Conservation (phyloP, 805 yeast species). For the Suhomyces faveliae region DNA sequence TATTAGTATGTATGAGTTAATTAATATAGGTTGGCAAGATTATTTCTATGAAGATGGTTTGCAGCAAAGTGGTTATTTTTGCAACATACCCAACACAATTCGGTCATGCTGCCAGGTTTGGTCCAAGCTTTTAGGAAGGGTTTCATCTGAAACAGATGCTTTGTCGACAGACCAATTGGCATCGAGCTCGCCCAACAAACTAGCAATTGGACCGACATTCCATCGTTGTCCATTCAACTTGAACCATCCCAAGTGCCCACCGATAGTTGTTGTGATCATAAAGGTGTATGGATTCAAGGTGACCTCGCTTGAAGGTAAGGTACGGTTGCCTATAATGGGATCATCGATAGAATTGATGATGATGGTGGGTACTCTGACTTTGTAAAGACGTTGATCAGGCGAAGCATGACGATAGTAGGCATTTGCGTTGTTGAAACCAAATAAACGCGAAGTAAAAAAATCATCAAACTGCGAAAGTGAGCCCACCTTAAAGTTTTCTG, state of each 20-base stretch:
- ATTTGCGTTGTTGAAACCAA: constrained; percentile 60
- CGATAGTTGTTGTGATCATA: constrained; percentile 57
- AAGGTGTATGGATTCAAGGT: constrained; percentile 56
- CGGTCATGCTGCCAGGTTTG: constrained; percentile 37
- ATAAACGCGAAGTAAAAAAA: constrained; percentile 55
- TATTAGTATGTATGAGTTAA: no score
- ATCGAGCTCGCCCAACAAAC: constrained; percentile 32
- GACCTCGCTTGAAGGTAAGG: constrained; percentile 52
- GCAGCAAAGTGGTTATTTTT: no score
- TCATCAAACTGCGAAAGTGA: constrained; percentile 59
- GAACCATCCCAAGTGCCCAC: constrained; percentile 69
- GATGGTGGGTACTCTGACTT: constrained; percentile 60
- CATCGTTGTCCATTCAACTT: constrained; percentile 31
- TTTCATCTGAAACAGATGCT: constrained; percentile 11
- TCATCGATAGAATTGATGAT: constrained; percentile 66
- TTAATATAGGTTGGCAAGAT: no score
- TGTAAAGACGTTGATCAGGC: constrained; percentile 54
- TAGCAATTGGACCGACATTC: constrained; percentile 39
- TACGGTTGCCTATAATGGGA: constrained; percentile 56
- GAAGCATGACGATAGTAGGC: constrained; percentile 68
- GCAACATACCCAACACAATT: constrained; percentile 12
- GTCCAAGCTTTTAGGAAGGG: constrained; percentile 29
- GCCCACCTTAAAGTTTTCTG: constrained; percentile 30
- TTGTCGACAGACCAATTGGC: constrained; percentile 23
- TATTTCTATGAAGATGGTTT: no score